phyloP scores from a whole-genome alignment of 805 yeast genomes.

The Candida ficus region DNA sequence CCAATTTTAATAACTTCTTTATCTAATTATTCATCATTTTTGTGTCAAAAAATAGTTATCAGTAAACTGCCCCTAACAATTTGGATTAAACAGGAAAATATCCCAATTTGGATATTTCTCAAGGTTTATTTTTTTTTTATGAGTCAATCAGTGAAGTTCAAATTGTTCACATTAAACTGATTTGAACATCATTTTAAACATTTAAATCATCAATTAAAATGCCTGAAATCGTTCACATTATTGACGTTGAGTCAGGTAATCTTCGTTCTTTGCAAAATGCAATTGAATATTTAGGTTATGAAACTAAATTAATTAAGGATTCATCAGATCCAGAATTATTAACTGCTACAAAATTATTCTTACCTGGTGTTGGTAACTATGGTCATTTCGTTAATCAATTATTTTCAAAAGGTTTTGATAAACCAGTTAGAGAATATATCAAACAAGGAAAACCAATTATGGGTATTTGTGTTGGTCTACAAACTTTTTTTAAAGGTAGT shows the following conservation, averaged over 20 bases:
- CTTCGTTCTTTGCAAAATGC: slow-evolving; percentile 87
- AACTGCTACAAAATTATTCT: slow-evolving; percentile 53
- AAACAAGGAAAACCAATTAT: slow-evolving; percentile 77
- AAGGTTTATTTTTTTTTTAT: background rate
- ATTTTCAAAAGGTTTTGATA: slow-evolving; percentile 52
- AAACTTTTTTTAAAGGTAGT: slow-evolving; percentile 70
- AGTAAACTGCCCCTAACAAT: background rate
- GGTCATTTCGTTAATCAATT: slow-evolving; percentile 87
- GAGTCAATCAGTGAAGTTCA: background rate
- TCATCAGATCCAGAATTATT: slow-evolving; percentile 47
- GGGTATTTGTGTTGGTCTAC: slow-evolving; percentile 98
- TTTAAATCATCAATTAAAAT: slow-evolving; percentile 8
- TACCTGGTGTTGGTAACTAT: slow-evolving; percentile 97
- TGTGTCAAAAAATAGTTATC: too few relatives aligned
- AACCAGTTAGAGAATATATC: slow-evolving; percentile 64
- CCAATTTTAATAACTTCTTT: background rate
- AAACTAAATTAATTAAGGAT: slow-evolving; percentile 54
- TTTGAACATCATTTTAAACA: too few relatives aligned
- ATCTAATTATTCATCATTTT: too few relatives aligned
- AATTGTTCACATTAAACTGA: too few relatives aligned
- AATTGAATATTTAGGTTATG: slow-evolving; percentile 69
- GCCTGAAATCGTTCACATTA: slow-evolving; percentile 47
- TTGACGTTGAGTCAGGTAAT: slow-evolving; percentile 94
- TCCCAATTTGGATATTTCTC: background rate
- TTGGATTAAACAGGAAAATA: background rate